These are phyloP conservation scores for Byssothecium circinans DNA, from an alignment of 2,329 filamentous ascomycete genomes.

Conservation along the genomic window DNA sequence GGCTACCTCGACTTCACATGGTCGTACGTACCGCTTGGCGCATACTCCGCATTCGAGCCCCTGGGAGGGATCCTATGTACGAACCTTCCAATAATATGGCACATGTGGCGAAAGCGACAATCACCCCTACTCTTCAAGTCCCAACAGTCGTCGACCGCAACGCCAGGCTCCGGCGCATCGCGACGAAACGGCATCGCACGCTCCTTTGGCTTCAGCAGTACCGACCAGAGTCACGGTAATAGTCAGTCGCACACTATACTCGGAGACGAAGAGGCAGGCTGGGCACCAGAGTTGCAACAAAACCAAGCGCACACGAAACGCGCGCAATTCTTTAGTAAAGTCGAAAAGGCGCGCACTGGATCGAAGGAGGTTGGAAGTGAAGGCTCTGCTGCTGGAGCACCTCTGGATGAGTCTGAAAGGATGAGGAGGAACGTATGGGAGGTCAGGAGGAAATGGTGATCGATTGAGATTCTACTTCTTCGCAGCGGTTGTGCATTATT, in stretches of 20 bases:
- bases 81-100: conserved; percentile 39
- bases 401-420: conserved; percentile 13
- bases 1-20: conserved; percentile 36
- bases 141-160: conserved; percentile 19
- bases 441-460: conserved; percentile 24
- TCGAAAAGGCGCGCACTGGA: conserved; percentile 18
- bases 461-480: not conserved
- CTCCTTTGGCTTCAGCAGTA: conserved; percentile 27
- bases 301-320: conserved; percentile 7
- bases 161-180: conserved; percentile 21
- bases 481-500: too few species aligned
- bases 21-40: conserved; percentile 38
- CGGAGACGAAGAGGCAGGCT: conserved; percentile 9
- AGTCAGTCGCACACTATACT: conserved; percentile 23
- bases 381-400: not conserved
- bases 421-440: conserved; percentile 37
- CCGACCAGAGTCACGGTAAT: conserved; percentile 25
- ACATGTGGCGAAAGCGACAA: conserved; percentile 34
- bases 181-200: conserved; percentile 24
- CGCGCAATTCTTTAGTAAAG: conserved; percentile 23
- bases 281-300: conserved; percentile 7
- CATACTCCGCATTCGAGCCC: conserved; percentile 39
- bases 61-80: conserved; percentile 40
- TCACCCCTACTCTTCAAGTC: conserved; percentile 19
- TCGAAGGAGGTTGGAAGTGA: conserved; percentile 8